Evolutionary conservation across 2,329 filamentous ascomycete genomes (phyloP), one percentile per base, ranked within the genome.

Genomic region (Penicillium sp.): DNA sequence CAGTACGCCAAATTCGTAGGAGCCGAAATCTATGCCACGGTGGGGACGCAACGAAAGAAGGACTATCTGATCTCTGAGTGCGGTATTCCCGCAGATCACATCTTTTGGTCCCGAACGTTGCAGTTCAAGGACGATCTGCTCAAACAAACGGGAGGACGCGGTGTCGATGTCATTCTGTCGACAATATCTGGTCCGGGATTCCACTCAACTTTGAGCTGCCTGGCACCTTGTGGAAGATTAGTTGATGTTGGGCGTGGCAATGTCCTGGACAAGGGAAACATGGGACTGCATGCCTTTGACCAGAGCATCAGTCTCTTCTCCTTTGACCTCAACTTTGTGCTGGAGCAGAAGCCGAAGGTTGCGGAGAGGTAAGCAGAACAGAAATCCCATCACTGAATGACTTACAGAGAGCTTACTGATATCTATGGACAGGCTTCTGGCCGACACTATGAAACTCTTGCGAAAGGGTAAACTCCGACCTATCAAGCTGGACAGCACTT

Each of bases 401-500:
- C 10, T 10, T 34, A 8, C 8, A 6, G 24, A 6, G 24, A 27
- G 6, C 24, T n/a, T 13, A 32, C 29, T 46, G 29, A 46, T 8
- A 34, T 22, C 11, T 21, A 9, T 14, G 11, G 21, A 32, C 16
- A 54, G 52, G 21, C 44, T 49, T 18, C 40, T 60, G 43, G 13
- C 48, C 3, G 34, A 49, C 11, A 22, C 48, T 10, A 34, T 34
- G 16, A 34, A 46, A 27, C 43, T 34, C 43, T 16, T 46, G 9
- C 43, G 18, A 8, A 13, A 46, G 21, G 47, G 47, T 7, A 29
- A 40, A 16, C 38, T 59, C 13, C 18, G 18, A 9, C 57, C 54
- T 5, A 51, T 59, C n/a, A 13, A 22, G 6, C 49, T 57, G 6
- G 31, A 59, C 22, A 55, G 24, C 1, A 36, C 27, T 1, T 58